Percentiles rank a stretch among this genome's conserved stretches.
Conservation (phyloP, 176 grass and related monocot genomes). For the Rhynchospora pubera region DNA sequence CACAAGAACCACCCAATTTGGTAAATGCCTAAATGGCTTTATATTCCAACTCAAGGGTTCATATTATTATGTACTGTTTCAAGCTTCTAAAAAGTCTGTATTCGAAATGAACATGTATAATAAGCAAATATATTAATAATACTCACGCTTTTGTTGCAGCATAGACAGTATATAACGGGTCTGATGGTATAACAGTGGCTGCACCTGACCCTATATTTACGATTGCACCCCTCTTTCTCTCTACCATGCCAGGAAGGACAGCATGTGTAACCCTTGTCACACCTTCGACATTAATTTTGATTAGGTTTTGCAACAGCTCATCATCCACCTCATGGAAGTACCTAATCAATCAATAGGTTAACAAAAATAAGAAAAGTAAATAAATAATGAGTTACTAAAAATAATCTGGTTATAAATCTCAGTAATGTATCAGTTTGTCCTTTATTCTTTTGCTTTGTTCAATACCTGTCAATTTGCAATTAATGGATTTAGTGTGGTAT, state of each 20-base stretch:
- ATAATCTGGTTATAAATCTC: neutral
- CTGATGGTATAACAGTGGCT: constrained; percentile 57
- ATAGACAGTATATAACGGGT: constrained; percentile 89
- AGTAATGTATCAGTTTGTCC: neutral
- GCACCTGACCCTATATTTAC: constrained; percentile 92
- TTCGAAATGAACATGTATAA: neutral
- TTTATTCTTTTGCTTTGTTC: neutral
- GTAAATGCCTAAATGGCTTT: neutral
- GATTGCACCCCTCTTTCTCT: constrained; percentile 81
- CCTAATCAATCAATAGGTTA: constrained; percentile 14
- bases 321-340: constrained; percentile 97
- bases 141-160: constrained; percentile 79
- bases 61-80: neutral
- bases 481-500: neutral
- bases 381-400: neutral
- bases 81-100: neutral
- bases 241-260: constrained; percentile 68
- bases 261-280: constrained; percentile 77
- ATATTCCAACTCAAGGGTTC: neutral
- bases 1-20: neutral
- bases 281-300: constrained; percentile 81
- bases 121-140: neutral
- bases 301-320: constrained; percentile 56
- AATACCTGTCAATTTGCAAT: neutral
- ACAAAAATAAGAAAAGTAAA: neutral